Evolutionary conservation across 2,329 filamentous ascomycete species (phyloP), one percentile per base, ranked within the genome.

Genomic region (Epichloe uncinata): DNA sequence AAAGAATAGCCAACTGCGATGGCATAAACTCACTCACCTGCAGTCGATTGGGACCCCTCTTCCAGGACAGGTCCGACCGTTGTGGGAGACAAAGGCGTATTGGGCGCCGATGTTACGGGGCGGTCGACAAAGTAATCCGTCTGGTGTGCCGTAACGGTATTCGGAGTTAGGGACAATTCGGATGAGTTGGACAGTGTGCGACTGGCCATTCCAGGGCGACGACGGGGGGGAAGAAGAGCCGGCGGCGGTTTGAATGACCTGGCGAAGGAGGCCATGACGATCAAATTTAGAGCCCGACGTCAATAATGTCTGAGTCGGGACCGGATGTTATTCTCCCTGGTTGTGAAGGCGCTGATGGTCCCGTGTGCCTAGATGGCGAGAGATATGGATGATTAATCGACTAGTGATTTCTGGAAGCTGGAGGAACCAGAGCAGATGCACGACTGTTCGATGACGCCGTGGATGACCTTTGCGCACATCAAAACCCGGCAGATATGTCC

Each of bases 181-280:
- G 73, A 73, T 12, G 72, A 73, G 58, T 64, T 71, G 49, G 74
- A 75, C 52, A 72, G 61, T 42, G 66, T 68, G 50, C 69, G 69
- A 46, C 66, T 63, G 20, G 69, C 61, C 58, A 70, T 70, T 40
- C 63, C 62, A 36, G 72, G 74, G 41, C 73, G 68, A 53, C 70
- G 64, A 16, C 60, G 58, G 44, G 69, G 22, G 67, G 71, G 64
- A 35, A 73, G 62, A 55, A 71, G 72, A 22, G 66, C 65, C 40
- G 66, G 63, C 40, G 71, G 63, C 7, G 72, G 66, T 55, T 74
- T 68, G 60, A 77, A 69, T 12, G 74, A 74, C 55, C 73, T 70
- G 43, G 70, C 66, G 52, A 75, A 63, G 59, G 64, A 70, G 52
- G 73, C 68, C 74, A 78, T 77, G 48, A n/a, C 33, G 46, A 26